A percentile compares a stretch with the other conserved stretches of the same genome.
Evolutionary conservation across 2,329 filamentous ascomycete species (phyloP).

Genomic region (Aspergillus neotritici): DNA sequence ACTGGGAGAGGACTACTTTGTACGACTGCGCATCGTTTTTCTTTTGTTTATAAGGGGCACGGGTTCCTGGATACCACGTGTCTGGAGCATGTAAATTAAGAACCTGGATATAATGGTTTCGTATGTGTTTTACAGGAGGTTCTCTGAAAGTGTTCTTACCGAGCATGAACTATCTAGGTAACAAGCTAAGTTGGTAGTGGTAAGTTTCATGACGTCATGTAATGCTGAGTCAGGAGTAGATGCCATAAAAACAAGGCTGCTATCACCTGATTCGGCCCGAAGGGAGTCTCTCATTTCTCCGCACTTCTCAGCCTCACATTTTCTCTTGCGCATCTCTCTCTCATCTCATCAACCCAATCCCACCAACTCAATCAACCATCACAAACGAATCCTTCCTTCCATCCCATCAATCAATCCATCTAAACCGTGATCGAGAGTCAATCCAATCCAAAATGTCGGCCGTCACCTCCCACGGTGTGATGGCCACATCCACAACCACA

Average conservation of each 20-base stretch:
- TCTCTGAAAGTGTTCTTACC: too few relatives aligned
- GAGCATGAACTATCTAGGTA: too few relatives aligned
- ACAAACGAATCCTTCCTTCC: too few relatives aligned
- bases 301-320: neutral
- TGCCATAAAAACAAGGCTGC: conserved; percentile 10
- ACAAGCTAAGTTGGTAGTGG: too few relatives aligned
- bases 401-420: neutral
- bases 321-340: neutral
- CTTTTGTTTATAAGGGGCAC: conserved; percentile 15
- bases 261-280: conserved; percentile 15
- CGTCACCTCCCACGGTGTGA: conserved; percentile 24
- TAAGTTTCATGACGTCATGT: conserved; percentile 12
- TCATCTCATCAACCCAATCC: neutral
- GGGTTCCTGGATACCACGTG: conserved; percentile 12
- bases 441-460: conserved; percentile 8
- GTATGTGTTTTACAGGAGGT: conserved; percentile 3
- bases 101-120: conserved; percentile 16
- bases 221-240: conserved; percentile 4
- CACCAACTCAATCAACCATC: neutral
- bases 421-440: too few relatives aligned
- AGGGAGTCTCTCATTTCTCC: conserved; percentile 10
- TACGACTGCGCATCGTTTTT: conserved; percentile 7
- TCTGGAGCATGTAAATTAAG: conserved; percentile 21
- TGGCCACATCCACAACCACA: conserved; percentile 3
- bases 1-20: too few relatives aligned